A percentile compares a stretch with the other conserved stretches of the same genome.
These are phyloP conservation scores for Teunomyces atbi DNA, from an alignment of 805 yeast species.

Conservation along the genomic window DNA sequence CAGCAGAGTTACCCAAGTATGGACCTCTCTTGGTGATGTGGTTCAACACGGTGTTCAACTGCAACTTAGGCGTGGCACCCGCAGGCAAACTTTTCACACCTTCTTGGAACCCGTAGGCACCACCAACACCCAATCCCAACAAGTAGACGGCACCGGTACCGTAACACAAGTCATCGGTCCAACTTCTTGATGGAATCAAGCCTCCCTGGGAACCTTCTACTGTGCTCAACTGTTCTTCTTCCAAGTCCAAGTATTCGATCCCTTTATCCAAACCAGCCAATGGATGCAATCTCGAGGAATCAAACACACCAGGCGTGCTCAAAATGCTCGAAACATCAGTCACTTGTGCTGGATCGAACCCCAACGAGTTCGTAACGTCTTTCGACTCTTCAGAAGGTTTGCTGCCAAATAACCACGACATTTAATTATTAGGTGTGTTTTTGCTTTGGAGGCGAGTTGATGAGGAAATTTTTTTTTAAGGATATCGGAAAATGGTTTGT, in stretches of 20 bases:
- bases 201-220: slow-evolving; percentile 92
- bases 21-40: slow-evolving; percentile 96
- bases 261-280: slow-evolving; percentile 89
- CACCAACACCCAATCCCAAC: slow-evolving; percentile 85
- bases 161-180: slow-evolving; percentile 96
- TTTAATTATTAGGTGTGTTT: slow-evolving; percentile 10
- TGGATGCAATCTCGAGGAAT: slow-evolving; percentile 78
- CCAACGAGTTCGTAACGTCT: slow-evolving; percentile 38
- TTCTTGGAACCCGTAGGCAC: slow-evolving; percentile 82
- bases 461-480: not conserved
- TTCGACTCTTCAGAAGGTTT: slow-evolving; percentile 20
- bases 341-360: slow-evolving; percentile 66
- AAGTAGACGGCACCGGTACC: slow-evolving; percentile 96
- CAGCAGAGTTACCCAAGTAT: slow-evolving; percentile 90
- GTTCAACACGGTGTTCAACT: slow-evolving; percentile 86
- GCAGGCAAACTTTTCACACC: slow-evolving; percentile 79
- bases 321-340: slow-evolving; percentile 63
- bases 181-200: slow-evolving; percentile 91
- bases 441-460: not conserved
- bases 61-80: slow-evolving; percentile 73
- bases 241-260: slow-evolving; percentile 85
- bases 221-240: slow-evolving; percentile 69
- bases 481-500: not conserved
- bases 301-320: slow-evolving; percentile 60
- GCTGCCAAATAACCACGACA: slow-evolving; percentile 56